Evolutionary conservation across 1,284 basidiomycete genomes (phyloP).

Genomic region (Inonotus obliquus): DNA sequence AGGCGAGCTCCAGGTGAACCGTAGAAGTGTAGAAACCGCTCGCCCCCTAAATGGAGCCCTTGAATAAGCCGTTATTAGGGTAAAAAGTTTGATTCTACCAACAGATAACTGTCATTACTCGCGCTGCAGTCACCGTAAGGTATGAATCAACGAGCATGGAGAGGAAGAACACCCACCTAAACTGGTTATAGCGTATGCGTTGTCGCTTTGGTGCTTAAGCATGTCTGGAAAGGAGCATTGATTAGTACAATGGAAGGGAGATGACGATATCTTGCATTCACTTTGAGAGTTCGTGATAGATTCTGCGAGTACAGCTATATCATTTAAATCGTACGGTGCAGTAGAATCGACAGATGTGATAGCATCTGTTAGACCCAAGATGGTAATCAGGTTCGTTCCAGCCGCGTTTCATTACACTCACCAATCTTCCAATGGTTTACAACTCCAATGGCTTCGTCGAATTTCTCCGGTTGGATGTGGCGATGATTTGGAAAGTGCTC

Average conservation of each 20-base stretch:
- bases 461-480: conserved; percentile 30
- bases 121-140: conserved; percentile 28
- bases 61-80: conserved; percentile 30
- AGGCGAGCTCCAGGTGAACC: conserved; percentile 48
- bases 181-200: conserved; percentile 31
- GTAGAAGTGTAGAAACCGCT: conserved; percentile 38
- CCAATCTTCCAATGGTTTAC: conserved; percentile 5
- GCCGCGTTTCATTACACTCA: neutral
- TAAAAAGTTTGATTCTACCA: conserved; percentile 16
- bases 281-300: neutral
- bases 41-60: conserved; percentile 35
- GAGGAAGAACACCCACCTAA: neutral
- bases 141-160: neutral
- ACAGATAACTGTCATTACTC: conserved; percentile 46
- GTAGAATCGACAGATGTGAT: conserved; percentile 42
- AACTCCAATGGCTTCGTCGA: conserved; percentile 43
- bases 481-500: conserved; percentile 44
- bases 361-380: conserved; percentile 28
- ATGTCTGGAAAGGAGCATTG: neutral
- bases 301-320: neutral
- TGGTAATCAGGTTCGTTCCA: conserved; percentile 4
- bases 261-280: conserved; percentile 21
- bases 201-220: neutral
- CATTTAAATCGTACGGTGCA: conserved; percentile 29
- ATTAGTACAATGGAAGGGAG: conserved; percentile 14